phyloP scores from a whole-genome alignment of 1,284 basidiomycete species.

The Boletus mariae region DNA sequence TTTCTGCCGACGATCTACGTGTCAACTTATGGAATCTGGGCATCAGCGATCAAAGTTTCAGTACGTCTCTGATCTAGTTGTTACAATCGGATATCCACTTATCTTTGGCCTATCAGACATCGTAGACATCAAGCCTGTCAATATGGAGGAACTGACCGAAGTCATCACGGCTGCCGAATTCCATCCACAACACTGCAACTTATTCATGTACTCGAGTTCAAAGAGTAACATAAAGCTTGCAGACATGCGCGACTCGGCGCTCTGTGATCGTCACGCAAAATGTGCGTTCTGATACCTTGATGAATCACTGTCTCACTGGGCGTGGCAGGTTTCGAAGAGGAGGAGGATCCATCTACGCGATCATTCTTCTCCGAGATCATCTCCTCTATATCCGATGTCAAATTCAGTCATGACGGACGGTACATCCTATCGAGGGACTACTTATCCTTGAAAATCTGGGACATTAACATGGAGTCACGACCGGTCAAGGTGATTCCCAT shows the following conservation, averaged over 20 bases:
- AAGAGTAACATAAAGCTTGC: constrained; percentile 99
- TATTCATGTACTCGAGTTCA: constrained; percentile 99
- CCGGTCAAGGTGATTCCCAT: constrained; percentile 98
- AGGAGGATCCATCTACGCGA: constrained; percentile 94
- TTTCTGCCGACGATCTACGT: constrained; percentile 95
- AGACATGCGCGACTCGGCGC: constrained; percentile 98
- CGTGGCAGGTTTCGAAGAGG: constrained; percentile 88
- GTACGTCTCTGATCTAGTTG: constrained; percentile 49
- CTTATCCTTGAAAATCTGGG: constrained; percentile 98
- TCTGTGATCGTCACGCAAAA: constrained; percentile 97
- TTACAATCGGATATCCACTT: constrained; percentile 6
- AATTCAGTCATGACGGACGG: constrained; percentile 96
- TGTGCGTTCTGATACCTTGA: constrained; percentile 51
- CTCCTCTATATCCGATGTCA: constrained; percentile 99
- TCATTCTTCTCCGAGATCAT: constrained; percentile 99
- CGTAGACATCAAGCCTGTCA: constrained; percentile 99
- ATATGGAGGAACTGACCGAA: constrained; percentile 99
- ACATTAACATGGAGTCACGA: constrained; percentile 97
- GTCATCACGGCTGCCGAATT: constrained; percentile 99
- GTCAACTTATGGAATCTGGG: constrained; percentile 99
- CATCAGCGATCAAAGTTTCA: constrained; percentile 99
- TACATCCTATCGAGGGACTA: constrained; percentile 98
- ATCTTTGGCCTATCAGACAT: constrained; percentile 65
- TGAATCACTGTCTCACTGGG: constrained; percentile 14
- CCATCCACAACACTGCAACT: constrained; percentile 95